Base-by-base conservation (phyloP, 2,329 filamentous ascomycete species). In the Peltaster fructicola region DNA sequence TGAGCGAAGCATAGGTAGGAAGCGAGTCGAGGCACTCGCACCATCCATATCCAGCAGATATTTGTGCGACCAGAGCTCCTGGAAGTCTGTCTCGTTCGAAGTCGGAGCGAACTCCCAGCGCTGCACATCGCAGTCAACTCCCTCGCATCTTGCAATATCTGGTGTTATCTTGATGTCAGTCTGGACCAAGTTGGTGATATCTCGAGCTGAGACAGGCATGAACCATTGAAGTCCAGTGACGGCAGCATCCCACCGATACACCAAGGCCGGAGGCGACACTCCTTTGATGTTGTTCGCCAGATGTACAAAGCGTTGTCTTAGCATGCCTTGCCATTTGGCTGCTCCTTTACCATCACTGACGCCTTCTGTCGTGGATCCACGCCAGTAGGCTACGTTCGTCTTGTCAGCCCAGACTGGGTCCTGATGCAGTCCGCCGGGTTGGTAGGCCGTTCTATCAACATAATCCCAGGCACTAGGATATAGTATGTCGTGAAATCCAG, bases 41-140 rank as follows among this genome's bases (percentile, higher is more conserved):
- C 71, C 68, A 44, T 88, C 79, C 4, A 75, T 57, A 30, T 84
- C 63, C 42, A 85, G 63, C 15, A 84, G 61, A 42, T 73, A 84
- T 22, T 70, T 67, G 45, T 76, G 66, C 14, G 63, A 56, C 52
- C 75, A 71, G 36, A 74, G 63, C 4, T 61, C 43, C 31, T 61
- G 59, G 49, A 68, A 65, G 26, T 65, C 56, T 3, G 58, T 48
- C 1, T 52, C 46, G 2, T 26, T 22, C 4, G 23, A 21, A 9
- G 26, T 17, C 5, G 44, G 45, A 7, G 54, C 53, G 33, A 75
- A 61, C 31, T 75, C 66, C 9, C 39, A 33, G 20, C 47, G 52
- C 43, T 73, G 57, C 6, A 59, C 47, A 3, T 47, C 44, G 43
- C 68, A 73, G 36, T 71, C 61, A 5, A 45, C 45, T 24, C 60